Percentiles rank a stretch among this genome's conserved stretches.
Evolutionary conservation across 371 early-diverging fungal genomes (phyloP).

Genomic region (Blakeslea trispora): DNA sequence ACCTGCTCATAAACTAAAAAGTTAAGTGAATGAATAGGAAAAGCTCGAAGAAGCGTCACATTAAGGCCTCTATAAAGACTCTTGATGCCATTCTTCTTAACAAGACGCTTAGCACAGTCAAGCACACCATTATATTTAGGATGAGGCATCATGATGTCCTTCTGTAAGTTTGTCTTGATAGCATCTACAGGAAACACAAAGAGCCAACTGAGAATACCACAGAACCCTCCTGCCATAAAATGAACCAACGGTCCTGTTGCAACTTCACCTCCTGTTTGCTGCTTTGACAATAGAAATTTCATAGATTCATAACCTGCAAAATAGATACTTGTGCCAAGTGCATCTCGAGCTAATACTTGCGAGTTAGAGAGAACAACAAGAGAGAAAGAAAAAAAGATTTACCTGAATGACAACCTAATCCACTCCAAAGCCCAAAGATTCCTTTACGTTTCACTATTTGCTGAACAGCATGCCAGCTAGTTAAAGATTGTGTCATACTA

Average conservation of each 20-base stretch:
- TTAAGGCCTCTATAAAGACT: slow-evolving; percentile 76
- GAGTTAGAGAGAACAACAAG: background rate
- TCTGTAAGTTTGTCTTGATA: slow-evolving; percentile 75
- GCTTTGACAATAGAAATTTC: slow-evolving; percentile 58
- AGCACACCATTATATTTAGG: slow-evolving; percentile 47
- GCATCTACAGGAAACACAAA: slow-evolving; percentile 80
- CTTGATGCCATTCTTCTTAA: slow-evolving; percentile 54
- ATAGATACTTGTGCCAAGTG: slow-evolving; percentile 76
- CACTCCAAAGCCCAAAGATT: slow-evolving; percentile 43
- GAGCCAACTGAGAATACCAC: slow-evolving; percentile 79
- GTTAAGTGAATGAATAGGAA: slow-evolving; percentile 82
- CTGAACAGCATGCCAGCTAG: slow-evolving; percentile 51
- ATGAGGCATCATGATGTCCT: slow-evolving; percentile 61
- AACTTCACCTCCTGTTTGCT: slow-evolving; percentile 13
- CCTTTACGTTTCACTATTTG: slow-evolving; percentile 51
- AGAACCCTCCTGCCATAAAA: slow-evolving; percentile 73
- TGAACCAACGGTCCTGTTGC: slow-evolving; percentile 62
- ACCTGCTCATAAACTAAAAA: slow-evolving; percentile 80
- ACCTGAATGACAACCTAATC: slow-evolving; percentile 47
- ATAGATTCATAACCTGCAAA: slow-evolving; percentile 76
- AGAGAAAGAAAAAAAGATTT: background rate
- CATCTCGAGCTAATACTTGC: slow-evolving; percentile 50
- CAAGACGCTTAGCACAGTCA: slow-evolving; percentile 59
- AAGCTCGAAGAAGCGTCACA: slow-evolving; percentile 76
- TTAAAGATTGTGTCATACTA: slow-evolving; percentile 12